phyloP scores from a whole-genome alignment of 306 rosid genomes.

The Vachellia pachyceras region DNA sequence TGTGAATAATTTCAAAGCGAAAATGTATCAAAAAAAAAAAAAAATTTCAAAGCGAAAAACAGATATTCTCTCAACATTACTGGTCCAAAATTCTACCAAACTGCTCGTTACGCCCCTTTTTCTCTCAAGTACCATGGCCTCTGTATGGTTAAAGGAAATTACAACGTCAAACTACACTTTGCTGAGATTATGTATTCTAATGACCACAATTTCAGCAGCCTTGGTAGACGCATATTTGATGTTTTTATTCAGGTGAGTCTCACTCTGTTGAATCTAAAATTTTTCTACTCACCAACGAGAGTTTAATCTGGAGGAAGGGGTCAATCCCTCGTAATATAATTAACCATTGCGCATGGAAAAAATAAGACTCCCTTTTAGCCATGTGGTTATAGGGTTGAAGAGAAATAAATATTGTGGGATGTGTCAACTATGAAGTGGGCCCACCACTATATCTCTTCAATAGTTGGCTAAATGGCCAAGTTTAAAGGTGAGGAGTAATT shows the following conservation, averaged over 20 bases:
- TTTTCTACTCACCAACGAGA: too few species aligned
- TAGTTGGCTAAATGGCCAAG: not conserved
- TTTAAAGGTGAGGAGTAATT: too few species aligned
- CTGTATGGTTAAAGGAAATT: slow-evolving; percentile 67
- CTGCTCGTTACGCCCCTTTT: not conserved
- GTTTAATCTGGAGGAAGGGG: too few species aligned
- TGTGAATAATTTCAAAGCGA: too few species aligned
- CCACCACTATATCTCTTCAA: not conserved
- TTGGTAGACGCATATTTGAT: slow-evolving; percentile 69
- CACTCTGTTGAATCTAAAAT: too few species aligned
- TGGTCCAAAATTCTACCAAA: not conserved
- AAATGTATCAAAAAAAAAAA: too few species aligned
- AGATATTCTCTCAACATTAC: not conserved
- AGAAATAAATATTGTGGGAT: not conserved
- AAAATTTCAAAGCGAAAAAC: slow-evolving; percentile 4
- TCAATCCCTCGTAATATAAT: too few species aligned
- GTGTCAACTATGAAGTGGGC: not conserved
- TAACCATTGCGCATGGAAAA: too few species aligned
- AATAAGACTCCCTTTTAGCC: not conserved
- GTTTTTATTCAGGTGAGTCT: slow-evolving; percentile 75
- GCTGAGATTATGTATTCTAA: slow-evolving; percentile 65
- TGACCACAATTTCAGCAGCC: slow-evolving; percentile 46
- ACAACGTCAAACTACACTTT: slow-evolving; percentile 75
- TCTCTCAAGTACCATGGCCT: slow-evolving; percentile 76
- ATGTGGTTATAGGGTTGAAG: not conserved